phyloP scores from a whole-genome alignment of 1,284 basidiomycete species.

The Cryptococcus maquisensis region DNA sequence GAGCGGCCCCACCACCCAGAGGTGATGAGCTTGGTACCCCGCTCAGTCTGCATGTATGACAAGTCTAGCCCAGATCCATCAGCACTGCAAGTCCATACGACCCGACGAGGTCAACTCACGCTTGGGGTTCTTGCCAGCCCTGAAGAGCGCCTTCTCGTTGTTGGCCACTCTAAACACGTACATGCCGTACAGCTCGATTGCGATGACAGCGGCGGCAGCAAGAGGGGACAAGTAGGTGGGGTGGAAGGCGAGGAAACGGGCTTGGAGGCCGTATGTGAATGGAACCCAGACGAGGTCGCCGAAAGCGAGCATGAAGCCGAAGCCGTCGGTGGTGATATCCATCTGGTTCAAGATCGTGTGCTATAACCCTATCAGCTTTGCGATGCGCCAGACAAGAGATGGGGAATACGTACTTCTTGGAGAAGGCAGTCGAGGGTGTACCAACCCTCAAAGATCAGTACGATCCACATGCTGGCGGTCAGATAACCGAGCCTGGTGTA shows the following conservation, averaged over 20 bases:
- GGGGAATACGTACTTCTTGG: constrained; percentile 65
- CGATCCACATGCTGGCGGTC: constrained; percentile 89
- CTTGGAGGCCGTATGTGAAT: constrained; percentile 90
- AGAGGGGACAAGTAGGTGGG: constrained; percentile 71
- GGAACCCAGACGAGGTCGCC: constrained; percentile 95
- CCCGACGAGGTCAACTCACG: constrained; percentile 47
- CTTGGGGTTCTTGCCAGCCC: constrained; percentile 90
- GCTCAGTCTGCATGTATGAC: constrained; percentile 73
- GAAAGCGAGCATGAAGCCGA: constrained; percentile 96
- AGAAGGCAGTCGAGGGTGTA: constrained; percentile 84
- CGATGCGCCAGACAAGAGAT: neutral
- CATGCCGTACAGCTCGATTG: constrained; percentile 71
- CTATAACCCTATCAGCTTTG: constrained; percentile 28
- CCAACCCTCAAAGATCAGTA: constrained; percentile 77
- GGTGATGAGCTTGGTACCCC: constrained; percentile 84
- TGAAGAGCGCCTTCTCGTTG: constrained; percentile 92
- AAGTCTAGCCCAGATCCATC: constrained; percentile 54
- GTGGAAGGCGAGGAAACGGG: constrained; percentile 85
- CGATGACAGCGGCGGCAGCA: constrained; percentile 61
- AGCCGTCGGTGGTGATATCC: constrained; percentile 97
- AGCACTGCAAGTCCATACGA: neutral
- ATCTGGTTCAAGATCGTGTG: constrained; percentile 84
- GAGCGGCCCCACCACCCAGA: constrained; percentile 97
- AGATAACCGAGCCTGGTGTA: constrained; percentile 66
- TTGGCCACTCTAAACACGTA: constrained; percentile 89